These are phyloP conservation scores for Monilinia laxa DNA, from an alignment of 2,329 filamentous ascomycete genomes.

Conservation along the genomic window DNA sequence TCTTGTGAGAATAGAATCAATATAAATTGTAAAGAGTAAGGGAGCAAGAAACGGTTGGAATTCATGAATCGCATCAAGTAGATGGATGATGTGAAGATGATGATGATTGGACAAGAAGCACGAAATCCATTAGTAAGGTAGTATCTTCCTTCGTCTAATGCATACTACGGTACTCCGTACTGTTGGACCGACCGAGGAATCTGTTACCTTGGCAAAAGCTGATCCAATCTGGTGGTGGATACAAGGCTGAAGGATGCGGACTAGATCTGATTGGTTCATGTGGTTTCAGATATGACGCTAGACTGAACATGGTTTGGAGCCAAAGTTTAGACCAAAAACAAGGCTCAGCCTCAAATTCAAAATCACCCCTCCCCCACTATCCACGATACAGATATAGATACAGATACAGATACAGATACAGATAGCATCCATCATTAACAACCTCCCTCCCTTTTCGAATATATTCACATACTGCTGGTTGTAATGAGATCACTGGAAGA, in stretches of 20 bases:
- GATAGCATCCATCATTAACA: not conserved
- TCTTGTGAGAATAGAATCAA: slow-evolving; percentile 2
- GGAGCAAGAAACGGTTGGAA: not conserved
- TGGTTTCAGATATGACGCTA: not conserved
- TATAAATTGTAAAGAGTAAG: not conserved
- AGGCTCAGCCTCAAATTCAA: slow-evolving; percentile 2
- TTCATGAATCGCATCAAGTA: no score
- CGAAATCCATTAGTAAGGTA: not conserved
- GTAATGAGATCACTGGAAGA: slow-evolving; percentile 56
- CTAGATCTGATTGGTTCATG: not conserved
- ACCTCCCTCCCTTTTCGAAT: slow-evolving; percentile 12
- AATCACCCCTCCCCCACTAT: not conserved
- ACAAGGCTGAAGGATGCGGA: not conserved
- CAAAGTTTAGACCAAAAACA: not conserved
- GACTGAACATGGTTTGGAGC: not conserved
- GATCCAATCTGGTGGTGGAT: not conserved
- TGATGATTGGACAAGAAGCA: not conserved
- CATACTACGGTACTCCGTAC: no score
- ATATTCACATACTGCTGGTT: slow-evolving; percentile 18
- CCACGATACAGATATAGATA: not conserved
- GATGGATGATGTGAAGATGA: not conserved
- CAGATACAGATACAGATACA: not conserved
- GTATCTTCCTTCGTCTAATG: no score
- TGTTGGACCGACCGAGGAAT: no score
- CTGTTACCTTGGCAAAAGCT: not conserved